Conservation (phyloP, 352 stramenopile genomes). For the Phytopythium kandeliae region DNA sequence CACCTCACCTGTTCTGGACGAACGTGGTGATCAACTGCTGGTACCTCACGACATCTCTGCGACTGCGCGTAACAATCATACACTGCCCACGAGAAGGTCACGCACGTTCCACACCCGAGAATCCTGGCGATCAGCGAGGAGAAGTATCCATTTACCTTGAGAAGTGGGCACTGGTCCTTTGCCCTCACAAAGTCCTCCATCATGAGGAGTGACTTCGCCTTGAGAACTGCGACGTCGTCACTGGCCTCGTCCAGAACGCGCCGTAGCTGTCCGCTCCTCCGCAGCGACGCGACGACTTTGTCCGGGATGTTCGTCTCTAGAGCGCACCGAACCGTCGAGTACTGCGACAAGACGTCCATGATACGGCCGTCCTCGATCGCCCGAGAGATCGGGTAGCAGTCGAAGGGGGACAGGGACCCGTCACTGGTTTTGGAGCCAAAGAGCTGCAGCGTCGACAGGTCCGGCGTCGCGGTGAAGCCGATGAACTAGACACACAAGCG, state of each 20-base stretch:
- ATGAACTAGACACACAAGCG: constrained; percentile 45
- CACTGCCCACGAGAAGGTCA: constrained; percentile 25
- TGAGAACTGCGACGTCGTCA: constrained; percentile 50
- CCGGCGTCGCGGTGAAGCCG: constrained; percentile 77
- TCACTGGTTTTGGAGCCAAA: constrained; percentile 36
- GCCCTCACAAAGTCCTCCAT: constrained; percentile 57
- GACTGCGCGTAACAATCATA: constrained; percentile 77
- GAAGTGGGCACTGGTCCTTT: constrained; percentile 13
- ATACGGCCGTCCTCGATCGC: constrained; percentile 49
- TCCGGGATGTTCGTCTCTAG: constrained; percentile 48
- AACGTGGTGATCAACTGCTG: constrained; percentile 57
- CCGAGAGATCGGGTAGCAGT: constrained; percentile 67
- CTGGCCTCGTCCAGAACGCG: constrained; percentile 56
- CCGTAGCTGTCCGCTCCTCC: constrained; percentile 21
- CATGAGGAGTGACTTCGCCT: constrained; percentile 65
- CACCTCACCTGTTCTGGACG: constrained; percentile 39
- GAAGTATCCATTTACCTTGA: constrained; percentile 35
- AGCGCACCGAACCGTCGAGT: constrained; percentile 44
- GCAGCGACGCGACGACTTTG: constrained; percentile 27
- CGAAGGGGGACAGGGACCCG: constrained; percentile 33
- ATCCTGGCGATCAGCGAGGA: neutral
- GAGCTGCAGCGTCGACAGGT: constrained; percentile 52
- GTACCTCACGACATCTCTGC: constrained; percentile 77
- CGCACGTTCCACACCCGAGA: constrained; percentile 12
- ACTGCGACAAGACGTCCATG: constrained; percentile 63